Percentiles rank a stretch among this genome's conserved stretches.
Conservation (phyloP, 345 rosid genomes). For the Gossypium bickii region DNA sequence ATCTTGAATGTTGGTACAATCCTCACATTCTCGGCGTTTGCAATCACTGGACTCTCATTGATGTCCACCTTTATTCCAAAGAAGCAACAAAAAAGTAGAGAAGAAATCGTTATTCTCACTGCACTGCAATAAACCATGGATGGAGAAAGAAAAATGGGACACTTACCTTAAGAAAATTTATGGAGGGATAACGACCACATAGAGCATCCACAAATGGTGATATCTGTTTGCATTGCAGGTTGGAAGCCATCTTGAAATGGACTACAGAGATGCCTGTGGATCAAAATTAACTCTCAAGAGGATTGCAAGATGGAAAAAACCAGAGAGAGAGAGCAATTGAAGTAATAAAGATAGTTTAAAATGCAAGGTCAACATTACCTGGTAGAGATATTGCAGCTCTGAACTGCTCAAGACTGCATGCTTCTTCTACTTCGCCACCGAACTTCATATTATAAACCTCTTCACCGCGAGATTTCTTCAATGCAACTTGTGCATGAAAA, state of each 20-base stretch:
- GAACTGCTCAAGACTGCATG: constrained; percentile 66
- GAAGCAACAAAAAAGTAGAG: background rate
- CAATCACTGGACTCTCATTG: constrained; percentile 45
- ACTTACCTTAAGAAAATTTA: constrained; percentile 78
- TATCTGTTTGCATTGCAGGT: constrained; percentile 77
- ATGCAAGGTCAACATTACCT: constrained; percentile 31
- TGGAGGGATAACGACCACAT: constrained; percentile 78
- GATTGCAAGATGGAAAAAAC: background rate
- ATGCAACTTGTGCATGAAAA: constrained; percentile 87
- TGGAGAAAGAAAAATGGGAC: constrained; percentile 1
- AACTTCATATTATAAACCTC: constrained; percentile 89
- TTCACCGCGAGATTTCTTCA: constrained; percentile 90
- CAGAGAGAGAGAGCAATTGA: background rate
- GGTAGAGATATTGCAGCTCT: constrained; percentile 73
- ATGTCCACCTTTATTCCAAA: constrained; percentile 63
- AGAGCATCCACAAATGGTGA: constrained; percentile 68
- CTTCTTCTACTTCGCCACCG: constrained; percentile 91
- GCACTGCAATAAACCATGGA: background rate
- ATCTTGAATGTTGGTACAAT: constrained; percentile 96
- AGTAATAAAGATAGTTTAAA: background rate
- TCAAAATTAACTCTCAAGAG: constrained; percentile 9
- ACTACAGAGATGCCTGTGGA: constrained; percentile 73
- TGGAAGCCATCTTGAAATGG: constrained; percentile 53
- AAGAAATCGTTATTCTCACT: background rate
- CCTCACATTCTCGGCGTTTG: constrained; percentile 73